phyloP scores from a whole-genome alignment of 2,329 filamentous ascomycete species.

The Cryoendolithus antarcticus region DNA sequence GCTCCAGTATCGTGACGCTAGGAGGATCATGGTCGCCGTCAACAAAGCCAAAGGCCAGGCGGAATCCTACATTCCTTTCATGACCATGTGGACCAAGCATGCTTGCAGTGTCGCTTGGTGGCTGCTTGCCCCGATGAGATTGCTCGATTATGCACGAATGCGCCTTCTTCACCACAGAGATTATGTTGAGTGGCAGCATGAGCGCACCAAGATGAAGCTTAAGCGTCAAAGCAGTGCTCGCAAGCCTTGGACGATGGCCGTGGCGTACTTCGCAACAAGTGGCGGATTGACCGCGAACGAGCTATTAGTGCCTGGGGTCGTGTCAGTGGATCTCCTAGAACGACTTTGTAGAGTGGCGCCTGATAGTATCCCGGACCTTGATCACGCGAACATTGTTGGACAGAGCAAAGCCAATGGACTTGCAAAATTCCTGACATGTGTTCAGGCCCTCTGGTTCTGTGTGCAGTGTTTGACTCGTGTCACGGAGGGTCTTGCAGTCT shows the following conservation, averaged over 20 bases:
- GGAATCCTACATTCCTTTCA: no score
- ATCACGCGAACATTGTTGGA: constrained; percentile 3
- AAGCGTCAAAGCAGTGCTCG: no score
- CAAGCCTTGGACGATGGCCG: constrained; percentile 1
- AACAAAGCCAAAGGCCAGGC: background rate
- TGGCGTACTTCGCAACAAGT: constrained; percentile 1
- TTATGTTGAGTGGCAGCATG: no score
- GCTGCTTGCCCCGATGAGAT: no score
- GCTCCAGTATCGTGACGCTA: background rate
- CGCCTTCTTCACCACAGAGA: no score
- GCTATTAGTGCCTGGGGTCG: no score
- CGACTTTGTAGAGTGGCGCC: no score
- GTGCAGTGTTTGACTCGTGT: constrained; percentile 11
- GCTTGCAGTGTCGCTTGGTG: no score
- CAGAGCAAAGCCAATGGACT: constrained; percentile 10
- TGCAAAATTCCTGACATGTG: constrained; percentile 8
- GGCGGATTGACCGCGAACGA: background rate
- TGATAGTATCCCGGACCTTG: background rate
- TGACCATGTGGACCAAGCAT: no score
- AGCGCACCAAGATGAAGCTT: no score
- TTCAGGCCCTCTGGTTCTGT: constrained; percentile 13
- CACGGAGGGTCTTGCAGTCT: constrained; percentile 8
- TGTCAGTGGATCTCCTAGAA: no score
- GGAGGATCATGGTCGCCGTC: background rate
- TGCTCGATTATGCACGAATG: no score